phyloP scores from a whole-genome alignment of 2,329 filamentous ascomycete genomes.

The Aschersonia sp. region DNA sequence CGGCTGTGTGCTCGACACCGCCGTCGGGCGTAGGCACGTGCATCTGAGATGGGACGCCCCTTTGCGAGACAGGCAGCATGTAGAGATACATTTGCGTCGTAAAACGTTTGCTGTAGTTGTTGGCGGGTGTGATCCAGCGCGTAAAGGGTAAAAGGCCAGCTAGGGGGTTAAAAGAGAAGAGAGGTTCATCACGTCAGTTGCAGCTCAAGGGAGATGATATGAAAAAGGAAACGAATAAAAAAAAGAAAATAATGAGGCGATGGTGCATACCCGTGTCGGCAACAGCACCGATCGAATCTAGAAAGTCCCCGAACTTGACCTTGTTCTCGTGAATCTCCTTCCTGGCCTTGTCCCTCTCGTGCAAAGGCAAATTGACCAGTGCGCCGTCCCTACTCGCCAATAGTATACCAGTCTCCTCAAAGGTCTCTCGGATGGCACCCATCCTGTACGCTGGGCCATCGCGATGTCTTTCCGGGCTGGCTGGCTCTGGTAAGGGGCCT shows the following conservation, averaged over 20 bases:
- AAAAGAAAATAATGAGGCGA: background rate
- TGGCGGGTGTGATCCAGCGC: constrained; percentile 74
- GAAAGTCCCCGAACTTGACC: constrained; percentile 53
- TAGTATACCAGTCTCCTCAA: constrained; percentile 87
- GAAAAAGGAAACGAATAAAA: too few species aligned
- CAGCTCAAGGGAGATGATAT: too few species aligned
- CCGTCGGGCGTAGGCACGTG: constrained; percentile 60
- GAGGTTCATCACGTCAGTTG: too few species aligned
- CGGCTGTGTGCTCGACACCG: constrained; percentile 51
- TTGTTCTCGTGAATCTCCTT: constrained; percentile 52
- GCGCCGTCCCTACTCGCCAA: constrained; percentile 43
- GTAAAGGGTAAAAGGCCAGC: constrained; percentile 69
- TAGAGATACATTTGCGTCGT: constrained; percentile 97
- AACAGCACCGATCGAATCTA: constrained; percentile 37
- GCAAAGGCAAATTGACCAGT: constrained; percentile 45
- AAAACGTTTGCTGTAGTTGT: constrained; percentile 56
- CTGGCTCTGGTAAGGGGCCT: constrained; percentile 33
- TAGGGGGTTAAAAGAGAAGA: constrained; percentile 8
- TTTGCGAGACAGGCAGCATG: constrained; percentile 46
- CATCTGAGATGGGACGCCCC: constrained; percentile 32
- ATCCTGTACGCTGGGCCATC: constrained; percentile 65
- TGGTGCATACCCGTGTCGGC: constrained; percentile 45
- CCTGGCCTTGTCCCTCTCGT: constrained; percentile 50
- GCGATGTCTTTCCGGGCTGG: constrained; percentile 43
- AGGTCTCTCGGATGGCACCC: constrained; percentile 78